Percentiles rank a stretch among this genome's conserved stretches.
These are phyloP conservation scores for Neurospora tetrasperma DNA, from an alignment of 495 filamentous ascomycete genomes.

Conservation along the genomic window DNA sequence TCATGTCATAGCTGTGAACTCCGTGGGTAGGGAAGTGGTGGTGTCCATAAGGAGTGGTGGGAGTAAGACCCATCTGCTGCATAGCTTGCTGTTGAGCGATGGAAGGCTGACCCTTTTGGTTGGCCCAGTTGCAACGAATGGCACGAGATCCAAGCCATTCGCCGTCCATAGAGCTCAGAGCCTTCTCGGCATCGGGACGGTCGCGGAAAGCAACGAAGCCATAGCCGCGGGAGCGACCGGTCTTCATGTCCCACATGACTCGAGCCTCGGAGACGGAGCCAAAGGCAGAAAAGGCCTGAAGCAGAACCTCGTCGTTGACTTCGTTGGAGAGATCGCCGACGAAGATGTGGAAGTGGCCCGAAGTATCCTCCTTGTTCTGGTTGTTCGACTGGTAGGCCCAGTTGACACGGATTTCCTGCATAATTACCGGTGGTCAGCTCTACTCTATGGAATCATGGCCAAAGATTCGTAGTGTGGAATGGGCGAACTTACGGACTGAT, in stretches of 20 bases:
- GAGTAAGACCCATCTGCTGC: conserved; percentile 97
- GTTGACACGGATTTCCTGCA: conserved; percentile 96
- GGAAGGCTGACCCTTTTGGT: conserved; percentile 98
- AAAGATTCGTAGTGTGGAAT: not conserved
- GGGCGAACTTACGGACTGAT: conserved; percentile 66
- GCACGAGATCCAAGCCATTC: conserved; percentile 98
- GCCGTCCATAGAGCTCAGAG: conserved; percentile 93
- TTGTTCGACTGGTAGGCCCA: conserved; percentile 99
- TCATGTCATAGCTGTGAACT: conserved; percentile 95
- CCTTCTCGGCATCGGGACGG: conserved; percentile 88
- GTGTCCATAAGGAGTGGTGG: conserved; percentile 90
- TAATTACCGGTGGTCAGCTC: conserved; percentile 8
- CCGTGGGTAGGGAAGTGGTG: conserved; percentile 98
- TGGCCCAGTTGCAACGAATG: conserved; percentile 99
- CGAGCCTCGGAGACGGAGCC: conserved; percentile 96
- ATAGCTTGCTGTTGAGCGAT: conserved; percentile 96
- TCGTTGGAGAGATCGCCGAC: conserved; percentile 98
- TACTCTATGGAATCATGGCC: not conserved
- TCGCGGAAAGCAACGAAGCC: conserved; percentile 98
- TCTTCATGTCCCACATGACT: conserved; percentile 99
- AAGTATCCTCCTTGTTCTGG: conserved; percentile 92
- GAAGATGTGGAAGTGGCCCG: conserved; percentile 98
- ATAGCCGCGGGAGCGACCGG: conserved; percentile 91
- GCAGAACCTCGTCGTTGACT: conserved; percentile 92
- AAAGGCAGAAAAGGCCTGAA: conserved; percentile 94